Conservation (phyloP, 2,329 filamentous ascomycete genomes). For the Huntiella decipiens region DNA sequence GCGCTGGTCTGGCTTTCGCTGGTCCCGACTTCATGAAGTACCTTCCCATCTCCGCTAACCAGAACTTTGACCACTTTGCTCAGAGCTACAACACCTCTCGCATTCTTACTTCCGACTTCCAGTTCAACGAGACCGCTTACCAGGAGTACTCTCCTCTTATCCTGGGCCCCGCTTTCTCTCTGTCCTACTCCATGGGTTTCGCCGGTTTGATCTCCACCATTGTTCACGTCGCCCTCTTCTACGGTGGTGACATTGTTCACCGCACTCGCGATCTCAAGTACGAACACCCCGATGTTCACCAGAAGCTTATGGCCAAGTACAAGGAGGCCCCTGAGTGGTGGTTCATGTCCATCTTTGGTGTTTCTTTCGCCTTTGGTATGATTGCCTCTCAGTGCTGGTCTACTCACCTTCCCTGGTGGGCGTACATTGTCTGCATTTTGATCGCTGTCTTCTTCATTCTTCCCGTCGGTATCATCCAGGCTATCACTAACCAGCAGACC, state of each 20-base stretch:
- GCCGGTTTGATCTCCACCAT: slow-evolving; percentile 34
- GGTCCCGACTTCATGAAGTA: slow-evolving; percentile 39
- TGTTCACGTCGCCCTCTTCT: slow-evolving; percentile 31
- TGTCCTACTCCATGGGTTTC: slow-evolving; percentile 39
- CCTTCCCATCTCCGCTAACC: slow-evolving; percentile 37
- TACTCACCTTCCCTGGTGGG: slow-evolving; percentile 27
- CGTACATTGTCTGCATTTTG: slow-evolving; percentile 21
- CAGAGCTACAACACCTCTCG: slow-evolving; percentile 36
- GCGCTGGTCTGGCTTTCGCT: slow-evolving; percentile 39
- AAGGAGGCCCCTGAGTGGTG: slow-evolving; percentile 37
- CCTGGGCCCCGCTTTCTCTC: slow-evolving; percentile 33
- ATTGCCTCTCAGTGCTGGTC: slow-evolving; percentile 19
- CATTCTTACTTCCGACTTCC: slow-evolving; percentile 35
- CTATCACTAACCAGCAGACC: slow-evolving; percentile 29
- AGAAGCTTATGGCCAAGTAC: slow-evolving; percentile 37
- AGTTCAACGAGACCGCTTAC: slow-evolving; percentile 44
- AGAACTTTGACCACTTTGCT: slow-evolving; percentile 44
- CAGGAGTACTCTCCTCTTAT: slow-evolving; percentile 38
- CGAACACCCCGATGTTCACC: slow-evolving; percentile 31
- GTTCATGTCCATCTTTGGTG: slow-evolving; percentile 28
- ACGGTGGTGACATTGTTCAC: slow-evolving; percentile 28
- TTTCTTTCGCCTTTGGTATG: slow-evolving; percentile 31
- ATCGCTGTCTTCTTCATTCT: slow-evolving; percentile 24
- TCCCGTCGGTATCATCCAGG: slow-evolving; percentile 26
- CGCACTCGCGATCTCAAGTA: slow-evolving; percentile 18